These are phyloP conservation scores for Candida hispaniensis DNA, from an alignment of 805 yeast species.

Conservation along the genomic window DNA sequence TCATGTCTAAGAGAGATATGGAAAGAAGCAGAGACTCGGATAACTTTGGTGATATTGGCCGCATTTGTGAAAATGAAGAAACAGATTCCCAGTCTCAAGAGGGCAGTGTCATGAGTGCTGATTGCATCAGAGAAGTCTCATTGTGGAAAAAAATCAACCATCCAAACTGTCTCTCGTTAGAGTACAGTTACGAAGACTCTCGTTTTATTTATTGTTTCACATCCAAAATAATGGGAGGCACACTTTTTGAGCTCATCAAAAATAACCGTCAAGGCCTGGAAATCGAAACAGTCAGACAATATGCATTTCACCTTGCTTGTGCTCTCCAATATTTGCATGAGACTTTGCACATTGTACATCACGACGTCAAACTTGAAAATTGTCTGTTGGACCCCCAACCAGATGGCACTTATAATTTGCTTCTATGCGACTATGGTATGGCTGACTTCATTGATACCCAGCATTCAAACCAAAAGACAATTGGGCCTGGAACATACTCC, in stretches of 20 bases:
- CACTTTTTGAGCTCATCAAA: conserved; percentile 63
- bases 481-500: conserved; percentile 13
- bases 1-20: conserved; percentile 2
- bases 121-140: conserved; percentile 58
- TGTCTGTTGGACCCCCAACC: conserved; percentile 45
- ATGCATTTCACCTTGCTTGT: conserved; percentile 43
- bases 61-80: no score
- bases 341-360: conserved; percentile 55
- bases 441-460: conserved; percentile 28
- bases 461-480: conserved; percentile 10
- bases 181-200: conserved; percentile 50
- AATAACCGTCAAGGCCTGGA: conserved; percentile 38
- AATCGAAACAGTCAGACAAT: conserved; percentile 27
- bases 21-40: conserved; percentile 9
- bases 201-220: conserved; percentile 62
- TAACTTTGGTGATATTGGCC: conserved; percentile 6
- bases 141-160: conserved; percentile 68
- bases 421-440: conserved; percentile 90
- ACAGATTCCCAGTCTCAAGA: conserved; percentile 30
- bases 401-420: conserved; percentile 32
- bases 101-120: conserved; percentile 39
- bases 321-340: conserved; percentile 58
- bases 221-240: conserved; percentile 59
- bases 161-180: conserved; percentile 50
- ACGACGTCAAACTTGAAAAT: conserved; percentile 76